Evolutionary conservation across 2,329 filamentous ascomycete species (phyloP).

Genomic region (Paraphoma chrysanthemicola): DNA sequence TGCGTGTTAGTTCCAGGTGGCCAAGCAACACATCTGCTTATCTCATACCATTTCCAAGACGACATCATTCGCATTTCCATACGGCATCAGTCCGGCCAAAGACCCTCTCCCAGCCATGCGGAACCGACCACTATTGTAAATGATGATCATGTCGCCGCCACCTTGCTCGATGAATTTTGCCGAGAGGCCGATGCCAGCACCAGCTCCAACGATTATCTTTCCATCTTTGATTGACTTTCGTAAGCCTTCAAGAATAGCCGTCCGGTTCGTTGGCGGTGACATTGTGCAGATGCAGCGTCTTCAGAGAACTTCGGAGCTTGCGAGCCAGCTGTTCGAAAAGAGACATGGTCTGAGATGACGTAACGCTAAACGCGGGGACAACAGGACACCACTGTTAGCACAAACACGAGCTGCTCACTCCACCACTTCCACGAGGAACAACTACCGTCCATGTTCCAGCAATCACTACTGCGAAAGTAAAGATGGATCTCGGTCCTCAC

Average conservation of each 20-base stretch:
- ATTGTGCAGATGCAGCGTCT: conserved; percentile 45
- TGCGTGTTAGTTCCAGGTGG: not conserved
- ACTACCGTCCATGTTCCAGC: too few species aligned
- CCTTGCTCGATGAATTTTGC: conserved; percentile 75
- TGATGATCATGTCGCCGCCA: conserved; percentile 72
- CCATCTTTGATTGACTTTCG: conserved; percentile 62
- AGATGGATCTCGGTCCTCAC: conserved; percentile 14
- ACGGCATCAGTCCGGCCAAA: conserved; percentile 73
- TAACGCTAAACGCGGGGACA: conserved; percentile 2
- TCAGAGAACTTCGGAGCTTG: not conserved
- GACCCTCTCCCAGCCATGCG: conserved; percentile 76
- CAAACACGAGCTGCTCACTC: not conserved
- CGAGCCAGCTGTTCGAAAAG: not conserved
- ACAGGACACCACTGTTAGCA: not conserved
- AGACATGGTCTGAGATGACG: conserved; percentile 5
- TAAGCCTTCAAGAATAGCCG: conserved; percentile 62
- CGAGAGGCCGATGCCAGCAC: conserved; percentile 72
- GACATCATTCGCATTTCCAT: conserved; percentile 73
- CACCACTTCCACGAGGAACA: too few species aligned
- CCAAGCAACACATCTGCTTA: not conserved
- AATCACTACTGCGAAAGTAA: not conserved
- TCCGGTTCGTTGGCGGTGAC: conserved; percentile 64
- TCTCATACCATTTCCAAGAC: conserved; percentile 70
- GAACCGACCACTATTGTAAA: conserved; percentile 76
- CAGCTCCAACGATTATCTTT: conserved; percentile 70